phyloP scores from a whole-genome alignment of 495 filamentous ascomycete genomes.

The Talaromyces adpressus region DNA sequence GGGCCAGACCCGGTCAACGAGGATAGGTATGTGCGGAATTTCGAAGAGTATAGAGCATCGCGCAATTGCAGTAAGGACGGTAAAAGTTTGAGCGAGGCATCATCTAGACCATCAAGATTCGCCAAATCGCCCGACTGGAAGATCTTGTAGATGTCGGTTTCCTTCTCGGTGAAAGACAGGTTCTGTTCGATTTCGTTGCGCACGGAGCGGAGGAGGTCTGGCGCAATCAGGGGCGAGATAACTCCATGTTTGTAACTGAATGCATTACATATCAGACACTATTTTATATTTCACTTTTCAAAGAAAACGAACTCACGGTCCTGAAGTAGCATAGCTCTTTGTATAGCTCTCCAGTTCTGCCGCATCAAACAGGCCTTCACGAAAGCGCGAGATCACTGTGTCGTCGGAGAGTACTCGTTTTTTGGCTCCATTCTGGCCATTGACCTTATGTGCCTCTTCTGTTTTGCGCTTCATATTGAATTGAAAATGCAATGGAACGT shows the following conservation, averaged over 20 bases:
- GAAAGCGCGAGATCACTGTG: constrained; percentile 50
- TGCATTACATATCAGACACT: neutral
- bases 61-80: constrained; percentile 81
- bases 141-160: constrained; percentile 99
- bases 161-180: constrained; percentile 93
- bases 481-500: neutral
- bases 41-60: constrained; percentile 84
- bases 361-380: constrained; percentile 68
- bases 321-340: constrained; percentile 60
- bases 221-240: constrained; percentile 70
- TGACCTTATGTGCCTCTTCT: constrained; percentile 26
- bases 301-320: constrained; percentile 44
- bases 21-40: constrained; percentile 84
- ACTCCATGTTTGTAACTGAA: constrained; percentile 79
- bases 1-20: constrained; percentile 76
- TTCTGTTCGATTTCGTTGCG: constrained; percentile 82
- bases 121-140: constrained; percentile 97
- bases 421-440: constrained; percentile 39
- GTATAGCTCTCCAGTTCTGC: constrained; percentile 60
- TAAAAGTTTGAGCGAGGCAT: constrained; percentile 70
- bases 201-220: constrained; percentile 74
- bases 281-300: neutral
- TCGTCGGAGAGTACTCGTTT: constrained; percentile 46
- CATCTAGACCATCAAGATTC: constrained; percentile 88
- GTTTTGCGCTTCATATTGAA: constrained; percentile 50